Evolutionary conservation across 257 asterid species (phyloP).

Genomic region (Plectranthus barbatus): DNA sequence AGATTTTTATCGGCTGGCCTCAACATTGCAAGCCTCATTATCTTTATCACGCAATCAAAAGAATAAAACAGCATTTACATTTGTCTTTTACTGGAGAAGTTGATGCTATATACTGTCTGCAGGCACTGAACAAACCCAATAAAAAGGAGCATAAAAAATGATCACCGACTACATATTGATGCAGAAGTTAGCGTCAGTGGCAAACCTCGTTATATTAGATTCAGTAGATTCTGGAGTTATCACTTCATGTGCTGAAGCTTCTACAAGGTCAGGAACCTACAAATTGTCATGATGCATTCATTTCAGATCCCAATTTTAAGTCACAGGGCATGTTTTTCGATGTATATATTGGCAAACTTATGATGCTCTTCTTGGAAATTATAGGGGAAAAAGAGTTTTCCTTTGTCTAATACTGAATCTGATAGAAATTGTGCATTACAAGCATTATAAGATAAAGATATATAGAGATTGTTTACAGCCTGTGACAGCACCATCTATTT

Average conservation of each 20-base stretch:
- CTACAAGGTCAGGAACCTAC: constrained; percentile 26
- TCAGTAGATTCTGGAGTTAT: constrained; percentile 20
- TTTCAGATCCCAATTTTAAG: constrained; percentile 25
- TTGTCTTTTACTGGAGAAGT: not conserved
- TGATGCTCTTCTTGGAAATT: not conserved
- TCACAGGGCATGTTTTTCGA: constrained; percentile 19
- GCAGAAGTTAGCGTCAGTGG: not conserved
- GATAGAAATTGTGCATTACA: not conserved
- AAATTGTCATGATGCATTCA: constrained; percentile 7
- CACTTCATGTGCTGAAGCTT: constrained; percentile 28
- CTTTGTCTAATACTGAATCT: not conserved
- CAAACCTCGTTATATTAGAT: constrained; percentile 30
- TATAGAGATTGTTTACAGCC: not conserved
- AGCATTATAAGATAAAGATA: not conserved
- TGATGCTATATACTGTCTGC: not conserved
- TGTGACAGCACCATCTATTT: not conserved
- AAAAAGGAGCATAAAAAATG: not conserved
- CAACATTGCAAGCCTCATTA: not conserved
- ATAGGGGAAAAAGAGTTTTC: not conserved
- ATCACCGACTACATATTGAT: not conserved
- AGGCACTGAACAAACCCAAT: not conserved
- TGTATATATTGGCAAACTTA: constrained; percentile 11
- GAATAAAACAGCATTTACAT: not conserved
- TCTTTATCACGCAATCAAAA: not conserved
- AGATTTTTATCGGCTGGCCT: not conserved